These are phyloP conservation scores for Pichia sp. DNA, from an alignment of 1,139 yeast genomes.

Conservation along the genomic window DNA sequence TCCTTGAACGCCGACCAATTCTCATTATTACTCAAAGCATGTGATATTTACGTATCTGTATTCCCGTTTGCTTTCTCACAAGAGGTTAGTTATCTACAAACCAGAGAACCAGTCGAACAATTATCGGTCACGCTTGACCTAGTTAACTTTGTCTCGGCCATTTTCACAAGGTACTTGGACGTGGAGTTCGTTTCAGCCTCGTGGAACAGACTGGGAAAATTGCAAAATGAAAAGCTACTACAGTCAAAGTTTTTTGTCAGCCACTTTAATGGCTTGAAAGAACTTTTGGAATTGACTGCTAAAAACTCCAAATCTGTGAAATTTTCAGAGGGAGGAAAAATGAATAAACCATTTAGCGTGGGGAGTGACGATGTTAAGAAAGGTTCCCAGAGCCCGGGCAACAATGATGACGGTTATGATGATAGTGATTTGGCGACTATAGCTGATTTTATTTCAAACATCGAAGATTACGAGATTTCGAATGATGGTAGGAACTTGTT, in stretches of 20 bases:
- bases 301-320: not conserved
- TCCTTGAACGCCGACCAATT: conserved; percentile 3
- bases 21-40: conserved; percentile 24
- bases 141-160: conserved; percentile 30
- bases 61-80: conserved; percentile 54
- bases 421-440: conserved; percentile 43
- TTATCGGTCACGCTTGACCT: conserved; percentile 34
- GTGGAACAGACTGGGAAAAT: conserved; percentile 46
- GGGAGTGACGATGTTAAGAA: not conserved
- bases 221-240: conserved; percentile 22
- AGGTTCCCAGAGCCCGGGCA: not conserved
- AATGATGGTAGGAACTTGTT: conserved; percentile 56
- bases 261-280: conserved; percentile 54
- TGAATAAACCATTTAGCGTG: not conserved
- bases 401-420: conserved; percentile 41
- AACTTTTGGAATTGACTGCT: conserved; percentile 38
- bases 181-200: conserved; percentile 46
- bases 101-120: conserved; percentile 36
- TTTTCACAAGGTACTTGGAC: conserved; percentile 37
- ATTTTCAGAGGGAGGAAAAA: not conserved
- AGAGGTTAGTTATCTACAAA: conserved; percentile 41
- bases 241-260: conserved; percentile 46
- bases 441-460: conserved; percentile 42
- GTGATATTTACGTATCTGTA: conserved; percentile 54
- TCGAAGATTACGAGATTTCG: conserved; percentile 34